Percentiles rank a stretch among this genome's conserved stretches.
Conservation (phyloP, 768 basidiomycete genomes). For the Podaxis mareebaensis region DNA sequence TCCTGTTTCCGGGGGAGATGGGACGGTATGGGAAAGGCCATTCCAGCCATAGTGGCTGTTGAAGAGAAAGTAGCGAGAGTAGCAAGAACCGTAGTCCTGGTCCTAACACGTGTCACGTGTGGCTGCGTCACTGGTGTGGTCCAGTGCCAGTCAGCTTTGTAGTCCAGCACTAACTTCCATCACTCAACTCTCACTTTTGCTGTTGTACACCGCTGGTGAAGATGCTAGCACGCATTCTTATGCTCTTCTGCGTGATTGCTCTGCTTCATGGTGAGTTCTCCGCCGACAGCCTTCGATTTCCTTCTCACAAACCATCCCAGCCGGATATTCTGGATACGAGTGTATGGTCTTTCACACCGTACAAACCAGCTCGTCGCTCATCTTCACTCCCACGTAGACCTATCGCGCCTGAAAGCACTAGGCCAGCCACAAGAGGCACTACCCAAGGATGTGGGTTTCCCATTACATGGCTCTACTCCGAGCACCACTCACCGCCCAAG, state of each 20-base stretch:
- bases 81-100: background rate
- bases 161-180: background rate
- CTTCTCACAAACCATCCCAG: conserved; percentile 34
- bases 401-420: conserved; percentile 75
- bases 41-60: conserved; percentile 29
- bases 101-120: conserved; percentile 26
- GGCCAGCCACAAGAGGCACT: conserved; percentile 68
- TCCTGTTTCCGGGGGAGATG: conserved; percentile 76
- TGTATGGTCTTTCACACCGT: conserved; percentile 42
- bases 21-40: conserved; percentile 75
- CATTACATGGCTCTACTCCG: background rate
- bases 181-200: background rate
- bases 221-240: conserved; percentile 50
- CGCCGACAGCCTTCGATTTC: background rate
- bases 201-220: background rate
- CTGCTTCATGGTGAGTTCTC: conserved; percentile 53
- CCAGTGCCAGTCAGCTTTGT: background rate
- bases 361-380: conserved; percentile 3
- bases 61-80: background rate
- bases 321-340: conserved; percentile 81
- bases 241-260: conserved; percentile 45
- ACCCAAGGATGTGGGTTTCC: conserved; percentile 56
- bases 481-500: background rate
- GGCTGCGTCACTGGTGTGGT: conserved; percentile 18
- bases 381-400: conserved; percentile 44